These are phyloP conservation scores for Pisolithus tinctorius DNA, from an alignment of 768 basidiomycete species.

Conservation along the genomic window DNA sequence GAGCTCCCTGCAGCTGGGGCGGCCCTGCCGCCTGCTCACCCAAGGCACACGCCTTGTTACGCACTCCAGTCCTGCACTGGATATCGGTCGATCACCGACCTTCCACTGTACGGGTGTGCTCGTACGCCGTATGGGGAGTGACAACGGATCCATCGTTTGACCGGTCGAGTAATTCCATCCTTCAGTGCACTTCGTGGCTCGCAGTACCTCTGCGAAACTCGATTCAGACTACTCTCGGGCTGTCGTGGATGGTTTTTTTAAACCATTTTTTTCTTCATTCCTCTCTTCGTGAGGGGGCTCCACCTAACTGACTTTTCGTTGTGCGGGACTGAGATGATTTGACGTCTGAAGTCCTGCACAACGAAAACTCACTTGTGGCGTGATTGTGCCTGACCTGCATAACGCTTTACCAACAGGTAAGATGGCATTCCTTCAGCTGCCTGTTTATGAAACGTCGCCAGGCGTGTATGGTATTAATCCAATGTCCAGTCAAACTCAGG, in stretches of 20 bases:
- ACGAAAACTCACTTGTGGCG: no score
- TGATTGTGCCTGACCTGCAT: neutral
- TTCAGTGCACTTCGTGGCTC: slow-evolving; percentile 13
- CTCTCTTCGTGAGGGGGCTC: slow-evolving; percentile 4
- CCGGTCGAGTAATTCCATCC: neutral
- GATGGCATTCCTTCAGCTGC: neutral
- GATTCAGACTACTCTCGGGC: slow-evolving; percentile 12
- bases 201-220: slow-evolving; percentile 8
- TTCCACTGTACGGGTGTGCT: neutral
- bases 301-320: no score
- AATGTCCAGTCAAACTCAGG: neutral
- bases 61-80: neutral
- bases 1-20: neutral
- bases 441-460: no score
- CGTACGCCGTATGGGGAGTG: slow-evolving; percentile 1
- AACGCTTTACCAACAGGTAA: neutral
- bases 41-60: neutral
- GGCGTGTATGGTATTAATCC: neutral
- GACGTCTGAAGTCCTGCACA: no score
- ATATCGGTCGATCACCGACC: neutral
- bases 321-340: no score
- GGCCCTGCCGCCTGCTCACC: no score
- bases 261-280: slow-evolving; percentile 1
- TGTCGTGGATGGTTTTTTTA: slow-evolving; percentile 1
- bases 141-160: neutral